Evolutionary conservation across 495 filamentous ascomycete species (phyloP).

Genomic region (Jackrogersella minutella): DNA sequence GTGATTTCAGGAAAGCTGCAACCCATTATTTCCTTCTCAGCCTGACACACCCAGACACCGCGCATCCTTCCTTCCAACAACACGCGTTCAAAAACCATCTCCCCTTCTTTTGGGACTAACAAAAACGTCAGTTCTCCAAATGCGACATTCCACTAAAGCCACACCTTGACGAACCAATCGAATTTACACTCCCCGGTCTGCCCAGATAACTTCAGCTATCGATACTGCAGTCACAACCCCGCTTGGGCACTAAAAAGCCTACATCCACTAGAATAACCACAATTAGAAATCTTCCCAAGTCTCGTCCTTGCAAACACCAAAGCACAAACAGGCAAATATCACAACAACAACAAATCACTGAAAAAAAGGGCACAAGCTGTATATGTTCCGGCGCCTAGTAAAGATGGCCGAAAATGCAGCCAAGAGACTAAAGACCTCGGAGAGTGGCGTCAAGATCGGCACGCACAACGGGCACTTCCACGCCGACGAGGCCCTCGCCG

Average conservation of each 20-base stretch:
- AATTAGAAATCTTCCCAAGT: slow-evolving; percentile 18
- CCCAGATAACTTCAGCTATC: no score
- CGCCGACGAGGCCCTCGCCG: slow-evolving; percentile 97
- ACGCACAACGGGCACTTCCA: slow-evolving; percentile 99
- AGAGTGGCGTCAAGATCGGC: slow-evolving; percentile 68
- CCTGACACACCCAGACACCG: slow-evolving; percentile 18
- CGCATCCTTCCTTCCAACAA: slow-evolving; percentile 31
- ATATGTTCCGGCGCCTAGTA: slow-evolving; percentile 42
- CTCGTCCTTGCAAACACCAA: neutral
- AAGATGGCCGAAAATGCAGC: slow-evolving; percentile 71
- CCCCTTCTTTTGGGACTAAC: slow-evolving; percentile 17
- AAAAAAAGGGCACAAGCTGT: neutral
- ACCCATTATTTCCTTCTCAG: neutral
- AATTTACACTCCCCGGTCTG: slow-evolving; percentile 10
- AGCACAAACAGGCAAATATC: neutral
- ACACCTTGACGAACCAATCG: slow-evolving; percentile 1
- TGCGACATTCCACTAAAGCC: slow-evolving; percentile 24
- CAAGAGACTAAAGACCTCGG: slow-evolving; percentile 72
- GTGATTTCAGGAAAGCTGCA: slow-evolving; percentile 2
- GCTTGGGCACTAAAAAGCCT: slow-evolving; percentile 5
- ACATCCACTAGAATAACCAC: slow-evolving; percentile 18
- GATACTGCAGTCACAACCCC: slow-evolving; percentile 21
- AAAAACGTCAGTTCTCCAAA: slow-evolving; percentile 31
- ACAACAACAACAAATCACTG: neutral
- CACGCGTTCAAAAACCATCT: slow-evolving; percentile 32